Percentiles rank a stretch among this genome's conserved stretches.
These are phyloP conservation scores for Xanthoceras sorbifolium DNA, from an alignment of 345 rosid species.

Conservation along the genomic window DNA sequence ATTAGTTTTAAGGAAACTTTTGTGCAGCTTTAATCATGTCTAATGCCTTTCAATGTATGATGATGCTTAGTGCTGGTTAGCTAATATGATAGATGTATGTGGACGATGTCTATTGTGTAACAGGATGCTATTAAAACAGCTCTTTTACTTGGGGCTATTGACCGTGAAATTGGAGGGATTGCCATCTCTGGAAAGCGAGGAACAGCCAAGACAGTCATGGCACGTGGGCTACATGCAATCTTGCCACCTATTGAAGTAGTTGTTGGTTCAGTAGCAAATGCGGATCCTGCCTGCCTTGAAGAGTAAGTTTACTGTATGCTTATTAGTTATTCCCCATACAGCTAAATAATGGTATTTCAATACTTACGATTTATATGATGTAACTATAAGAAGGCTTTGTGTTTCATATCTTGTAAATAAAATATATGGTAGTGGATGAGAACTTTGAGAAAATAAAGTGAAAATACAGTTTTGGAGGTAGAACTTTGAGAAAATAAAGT, in stretches of 20 bases:
- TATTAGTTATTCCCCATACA: background rate
- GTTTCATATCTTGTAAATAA: background rate
- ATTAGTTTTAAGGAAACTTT: background rate
- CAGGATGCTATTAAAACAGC: slow-evolving; percentile 97
- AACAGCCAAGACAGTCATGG: slow-evolving; percentile 94
- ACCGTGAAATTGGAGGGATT: slow-evolving; percentile 91
- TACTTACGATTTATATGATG: background rate
- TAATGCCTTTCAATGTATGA: background rate
- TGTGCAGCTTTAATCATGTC: slow-evolving; percentile 2
- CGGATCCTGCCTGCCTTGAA: slow-evolving; percentile 78
- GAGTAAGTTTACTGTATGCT: slow-evolving; percentile 50
- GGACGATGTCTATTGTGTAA: background rate
- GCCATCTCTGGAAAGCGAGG: slow-evolving; percentile 90
- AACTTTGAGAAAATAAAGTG: background rate
- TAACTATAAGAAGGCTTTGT: background rate
- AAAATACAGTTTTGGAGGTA: background rate
- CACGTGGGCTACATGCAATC: slow-evolving; percentile 86
- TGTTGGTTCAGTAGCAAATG: slow-evolving; percentile 77
- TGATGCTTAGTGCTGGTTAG: background rate
- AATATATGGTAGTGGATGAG: background rate
- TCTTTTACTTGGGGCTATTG: slow-evolving; percentile 91
- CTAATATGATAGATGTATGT: background rate
- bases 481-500: background rate
- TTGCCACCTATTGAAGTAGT: slow-evolving; percentile 96
- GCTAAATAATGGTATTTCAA: background rate